phyloP scores from a whole-genome alignment of 148 eudicot species.

The Silene conica region DNA sequence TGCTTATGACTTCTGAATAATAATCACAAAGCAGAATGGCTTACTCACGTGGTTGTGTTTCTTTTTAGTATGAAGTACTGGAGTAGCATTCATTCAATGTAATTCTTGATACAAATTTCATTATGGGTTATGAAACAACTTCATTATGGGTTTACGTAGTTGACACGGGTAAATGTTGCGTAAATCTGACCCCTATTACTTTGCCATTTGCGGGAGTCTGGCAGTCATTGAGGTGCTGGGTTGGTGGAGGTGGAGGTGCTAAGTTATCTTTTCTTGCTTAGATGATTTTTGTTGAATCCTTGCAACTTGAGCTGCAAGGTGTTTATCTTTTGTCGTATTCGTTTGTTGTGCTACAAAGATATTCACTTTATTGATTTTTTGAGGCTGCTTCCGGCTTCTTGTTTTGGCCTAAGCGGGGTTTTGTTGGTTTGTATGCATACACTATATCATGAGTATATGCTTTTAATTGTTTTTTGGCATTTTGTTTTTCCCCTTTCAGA shows the following conservation, averaged over 20 bases:
- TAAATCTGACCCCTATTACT: neutral
- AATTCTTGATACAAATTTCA: neutral
- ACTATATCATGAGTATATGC: neutral
- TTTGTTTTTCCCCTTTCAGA: slow-evolving; percentile 37
- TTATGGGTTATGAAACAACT: neutral
- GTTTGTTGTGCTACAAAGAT: neutral
- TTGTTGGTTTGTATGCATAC: neutral
- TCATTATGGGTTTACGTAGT: neutral
- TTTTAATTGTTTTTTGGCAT: neutral
- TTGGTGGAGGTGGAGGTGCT: neutral
- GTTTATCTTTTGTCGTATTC: neutral
- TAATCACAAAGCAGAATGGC: neutral
- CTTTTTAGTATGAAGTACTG: too few species aligned
- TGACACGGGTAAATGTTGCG: neutral
- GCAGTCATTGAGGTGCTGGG: neutral
- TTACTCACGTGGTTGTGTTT: neutral
- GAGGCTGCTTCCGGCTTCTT: neutral
- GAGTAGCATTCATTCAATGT: neutral
- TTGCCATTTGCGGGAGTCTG: neutral
- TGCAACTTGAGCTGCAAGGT: neutral
- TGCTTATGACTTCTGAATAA: neutral
- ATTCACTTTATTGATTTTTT: neutral
- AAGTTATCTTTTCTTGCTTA: neutral
- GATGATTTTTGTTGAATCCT: neutral
- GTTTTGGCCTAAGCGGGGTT: neutral